Evolutionary conservation across 2,329 filamentous ascomycete genomes (phyloP).

Genomic region (Aspergillus fumigatiaffinis): DNA sequence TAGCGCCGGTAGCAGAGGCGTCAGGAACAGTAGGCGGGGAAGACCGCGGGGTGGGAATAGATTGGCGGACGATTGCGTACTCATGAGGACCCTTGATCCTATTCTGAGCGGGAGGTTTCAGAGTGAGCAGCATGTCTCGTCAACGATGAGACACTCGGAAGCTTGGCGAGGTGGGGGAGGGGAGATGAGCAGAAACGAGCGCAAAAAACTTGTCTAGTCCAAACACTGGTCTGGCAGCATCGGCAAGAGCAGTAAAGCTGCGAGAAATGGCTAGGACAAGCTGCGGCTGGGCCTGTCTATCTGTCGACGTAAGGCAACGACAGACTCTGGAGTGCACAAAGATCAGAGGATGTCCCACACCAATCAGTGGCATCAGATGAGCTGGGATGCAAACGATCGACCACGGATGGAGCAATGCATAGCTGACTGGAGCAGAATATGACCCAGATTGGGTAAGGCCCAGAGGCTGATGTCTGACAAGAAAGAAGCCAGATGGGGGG

Average conservation of each 20-base stretch:
- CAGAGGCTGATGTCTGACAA: conserved; percentile 2
- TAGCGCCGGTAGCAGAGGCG: conserved; percentile 24
- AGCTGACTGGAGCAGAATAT: background rate
- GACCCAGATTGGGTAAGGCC: background rate
- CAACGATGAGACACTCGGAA: background rate
- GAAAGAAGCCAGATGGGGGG: background rate
- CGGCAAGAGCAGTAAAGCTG: background rate
- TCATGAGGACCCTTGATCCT: conserved; percentile 48
- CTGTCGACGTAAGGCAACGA: background rate
- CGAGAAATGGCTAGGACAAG: background rate
- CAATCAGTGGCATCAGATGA: background rate
- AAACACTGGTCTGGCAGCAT: background rate
- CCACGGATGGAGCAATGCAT: background rate
- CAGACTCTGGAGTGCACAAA: background rate
- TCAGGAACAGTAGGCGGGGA: conserved; percentile 33
- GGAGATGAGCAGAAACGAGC: background rate
- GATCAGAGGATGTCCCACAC: background rate
- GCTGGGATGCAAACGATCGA: background rate
- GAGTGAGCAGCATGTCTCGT: conserved; percentile 48
- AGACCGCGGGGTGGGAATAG: conserved; percentile 36
- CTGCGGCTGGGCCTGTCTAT: background rate
- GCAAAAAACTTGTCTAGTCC: background rate
- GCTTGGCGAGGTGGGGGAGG: background rate
- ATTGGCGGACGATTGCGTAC: conserved; percentile 42
- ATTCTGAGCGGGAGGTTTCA: conserved; percentile 47